Percentiles rank a stretch among this genome's conserved stretches.
These are phyloP conservation scores for Rhodotorula mucilaginosa DNA, from an alignment of 1,284 basidiomycete genomes.

Conservation along the genomic window DNA sequence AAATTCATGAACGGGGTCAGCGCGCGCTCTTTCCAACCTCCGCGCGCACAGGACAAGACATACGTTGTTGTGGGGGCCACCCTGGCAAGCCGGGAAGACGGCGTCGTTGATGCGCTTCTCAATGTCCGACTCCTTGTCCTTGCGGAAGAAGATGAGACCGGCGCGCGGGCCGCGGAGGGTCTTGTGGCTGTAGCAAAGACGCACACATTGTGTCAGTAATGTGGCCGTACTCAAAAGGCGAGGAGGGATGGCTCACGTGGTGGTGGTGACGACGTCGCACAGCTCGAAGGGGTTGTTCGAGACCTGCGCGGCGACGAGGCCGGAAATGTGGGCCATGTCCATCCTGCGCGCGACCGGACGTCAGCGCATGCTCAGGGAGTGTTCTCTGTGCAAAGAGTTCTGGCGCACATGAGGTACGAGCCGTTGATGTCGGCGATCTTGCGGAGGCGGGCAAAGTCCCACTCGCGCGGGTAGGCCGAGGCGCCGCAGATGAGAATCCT, in stretches of 20 bases:
- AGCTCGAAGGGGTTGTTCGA: conserved; percentile 91
- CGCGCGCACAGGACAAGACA: conserved; percentile 12
- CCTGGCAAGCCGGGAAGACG: conserved; percentile 99
- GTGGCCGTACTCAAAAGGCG: too few relatives aligned
- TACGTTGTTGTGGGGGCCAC: conserved; percentile 95
- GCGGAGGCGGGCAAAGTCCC: conserved; percentile 85
- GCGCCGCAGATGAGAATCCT: conserved; percentile 95
- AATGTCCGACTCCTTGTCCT: conserved; percentile 80
- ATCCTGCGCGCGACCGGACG: conserved; percentile 57
- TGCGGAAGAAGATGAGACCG: conserved; percentile 98
- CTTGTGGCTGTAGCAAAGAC: conserved; percentile 67
- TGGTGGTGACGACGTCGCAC: conserved; percentile 97
- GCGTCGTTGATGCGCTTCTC: conserved; percentile 96
- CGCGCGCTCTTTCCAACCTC: neutral
- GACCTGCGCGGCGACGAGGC: conserved; percentile 90
- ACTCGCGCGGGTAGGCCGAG: conserved; percentile 97
- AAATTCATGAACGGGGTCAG: neutral
- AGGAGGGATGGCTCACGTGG: conserved; percentile 56
- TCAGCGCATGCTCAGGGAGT: conserved; percentile 46
- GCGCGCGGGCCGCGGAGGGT: conserved; percentile 97
- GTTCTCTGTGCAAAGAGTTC: neutral
- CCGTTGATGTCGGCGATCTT: conserved; percentile 82
- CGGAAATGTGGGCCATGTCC: conserved; percentile 97
- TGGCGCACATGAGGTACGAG: conserved; percentile 62
- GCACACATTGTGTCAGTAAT: neutral